Base-by-base conservation (phyloP, 2,329 filamentous ascomycete genomes). In the Calonectria fujianensis region DNA sequence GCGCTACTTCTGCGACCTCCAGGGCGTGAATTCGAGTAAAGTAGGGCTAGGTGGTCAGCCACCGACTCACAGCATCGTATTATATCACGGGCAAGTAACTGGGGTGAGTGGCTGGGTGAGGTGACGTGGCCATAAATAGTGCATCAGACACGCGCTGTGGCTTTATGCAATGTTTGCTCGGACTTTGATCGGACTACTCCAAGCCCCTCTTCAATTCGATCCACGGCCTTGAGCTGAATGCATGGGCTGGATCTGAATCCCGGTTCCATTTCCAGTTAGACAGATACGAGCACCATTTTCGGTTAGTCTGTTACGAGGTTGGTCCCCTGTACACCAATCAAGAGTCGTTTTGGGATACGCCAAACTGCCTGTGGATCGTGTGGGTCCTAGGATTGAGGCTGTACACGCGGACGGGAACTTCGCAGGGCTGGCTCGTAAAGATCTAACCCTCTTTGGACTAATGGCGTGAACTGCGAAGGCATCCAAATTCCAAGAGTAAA, bases 391-490 rank as follows among this genome's bases (percentile, higher is more conserved):
- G 32, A 39, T 39, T 61, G 32, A 16, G 32, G 54, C 54, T 16
- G 13, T 35, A 18, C n/a, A 7, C 4, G 4, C 31, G 35, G 20
- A 2, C 20, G 2, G 20, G 20, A 24, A 27, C 14, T 8, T 8
- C 31, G 39, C 8, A 41, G 10, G 32, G 32, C 24, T n/a, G 16
- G 7, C 35, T 68, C 65, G 65, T 68, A 68, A 41, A 2, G 32
- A 13, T n/a, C 65, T 68, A 68, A 54, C 65, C 32, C 32, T 4
- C 37, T 68, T 68, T 54, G 65, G 65, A 54, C n/a, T 37, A 6
- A 16, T 27, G 45, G 1, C 7, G n/a, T 18, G 10, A 63, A 24
- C 27, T 14, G 29, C 31, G 31, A 66, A 66, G n/a, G n/a, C 31
- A 29, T 37, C 13, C 13, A 29, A 6, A 32, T 37, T 13, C 20